Evolutionary conservation across 2,329 filamentous ascomycete species (phyloP).

Genomic region (Diaporthe sp.): DNA sequence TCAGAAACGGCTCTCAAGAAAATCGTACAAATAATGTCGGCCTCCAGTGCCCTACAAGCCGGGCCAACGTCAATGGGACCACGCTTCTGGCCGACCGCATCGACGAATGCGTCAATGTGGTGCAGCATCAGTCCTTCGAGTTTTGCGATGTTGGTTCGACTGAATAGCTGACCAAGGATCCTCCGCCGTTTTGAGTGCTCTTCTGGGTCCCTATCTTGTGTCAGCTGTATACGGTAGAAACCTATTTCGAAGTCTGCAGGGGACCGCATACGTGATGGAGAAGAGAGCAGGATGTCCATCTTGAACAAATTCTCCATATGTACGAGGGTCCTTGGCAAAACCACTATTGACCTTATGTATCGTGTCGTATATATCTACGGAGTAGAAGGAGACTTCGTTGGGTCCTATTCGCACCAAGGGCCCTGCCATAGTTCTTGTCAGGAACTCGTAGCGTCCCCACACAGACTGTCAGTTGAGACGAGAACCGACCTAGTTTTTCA

Average conservation of each 20-base stretch:
- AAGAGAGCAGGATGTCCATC: conserved; percentile 48
- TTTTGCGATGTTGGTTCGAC: conserved; percentile 46
- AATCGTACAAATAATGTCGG: conserved; percentile 34
- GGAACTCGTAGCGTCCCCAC: accelerated
- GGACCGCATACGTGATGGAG: conserved; percentile 46
- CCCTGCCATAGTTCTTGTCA: conserved; percentile 34
- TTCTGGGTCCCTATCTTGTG: conserved; percentile 42
- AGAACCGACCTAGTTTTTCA: conserved; percentile 41
- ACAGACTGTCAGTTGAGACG: accelerated
- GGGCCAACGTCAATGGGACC: conserved; percentile 25
- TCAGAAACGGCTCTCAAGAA: accelerated
- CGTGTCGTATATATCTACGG: conserved; percentile 45
- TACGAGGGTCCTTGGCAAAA: conserved; percentile 47
- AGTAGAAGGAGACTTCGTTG: conserved; percentile 48
- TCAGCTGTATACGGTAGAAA: conserved; percentile 27
- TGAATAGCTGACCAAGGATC: conserved; percentile 49
- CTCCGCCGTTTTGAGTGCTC: conserved; percentile 49
- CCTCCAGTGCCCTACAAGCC: conserved; percentile 34
- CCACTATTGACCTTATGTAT: conserved; percentile 47
- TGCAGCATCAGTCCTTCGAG: conserved; percentile 46
- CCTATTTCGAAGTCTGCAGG: too few relatives aligned
- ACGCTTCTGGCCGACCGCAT: background rate
- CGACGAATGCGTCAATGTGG: conserved; percentile 44
- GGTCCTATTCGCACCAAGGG: conserved; percentile 45
- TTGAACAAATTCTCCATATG: conserved; percentile 49